Conservation (phyloP, 2,329 filamentous ascomycete species). For the Botrytis porri region DNA sequence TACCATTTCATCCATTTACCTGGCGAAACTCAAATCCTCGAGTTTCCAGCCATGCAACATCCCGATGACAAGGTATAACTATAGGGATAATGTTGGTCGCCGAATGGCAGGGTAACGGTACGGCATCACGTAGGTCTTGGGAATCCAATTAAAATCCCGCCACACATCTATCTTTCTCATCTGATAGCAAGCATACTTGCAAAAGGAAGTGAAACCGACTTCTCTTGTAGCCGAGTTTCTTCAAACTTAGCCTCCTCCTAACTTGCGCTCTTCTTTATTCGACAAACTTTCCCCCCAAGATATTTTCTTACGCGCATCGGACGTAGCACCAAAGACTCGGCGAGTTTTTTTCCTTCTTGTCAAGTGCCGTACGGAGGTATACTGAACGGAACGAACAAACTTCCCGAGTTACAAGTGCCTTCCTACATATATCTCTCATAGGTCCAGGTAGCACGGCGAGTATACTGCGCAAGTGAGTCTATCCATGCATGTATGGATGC, state of each 20-base stretch:
- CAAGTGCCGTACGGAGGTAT: slow-evolving; percentile 15
- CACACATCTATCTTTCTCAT: slow-evolving; percentile 2
- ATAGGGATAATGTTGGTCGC: slow-evolving; percentile 17
- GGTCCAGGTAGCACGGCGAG: not conserved
- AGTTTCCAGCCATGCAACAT: slow-evolving; percentile 12
- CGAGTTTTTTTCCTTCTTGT: slow-evolving; percentile 6
- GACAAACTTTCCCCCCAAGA: not conserved
- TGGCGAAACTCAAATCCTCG: slow-evolving; percentile 4
- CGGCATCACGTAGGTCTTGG: not conserved
- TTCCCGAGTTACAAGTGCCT: slow-evolving; percentile 13
- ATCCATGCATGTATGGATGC: slow-evolving; percentile 15
- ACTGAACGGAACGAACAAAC: slow-evolving; percentile 15
- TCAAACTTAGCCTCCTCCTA: not conserved
- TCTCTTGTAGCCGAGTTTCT: not conserved
- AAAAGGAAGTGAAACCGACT: not conserved
- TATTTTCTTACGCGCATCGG: not conserved
- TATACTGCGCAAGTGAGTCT: slow-evolving; percentile 6
- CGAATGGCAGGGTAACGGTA: slow-evolving; percentile 17
- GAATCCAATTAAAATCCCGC: not conserved
- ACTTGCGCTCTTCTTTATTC: not conserved
- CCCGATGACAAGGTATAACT: slow-evolving; percentile 6
- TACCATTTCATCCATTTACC: slow-evolving; percentile 16
- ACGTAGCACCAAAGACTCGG: slow-evolving; percentile 8
- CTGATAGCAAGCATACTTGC: slow-evolving; percentile 1
- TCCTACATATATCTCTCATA: slow-evolving; percentile 8